Evolutionary conservation across 805 yeast genomes (phyloP), one percentile per base, ranked within the genome.

Genomic region (Kluyveromyces nonfermentans): DNA sequence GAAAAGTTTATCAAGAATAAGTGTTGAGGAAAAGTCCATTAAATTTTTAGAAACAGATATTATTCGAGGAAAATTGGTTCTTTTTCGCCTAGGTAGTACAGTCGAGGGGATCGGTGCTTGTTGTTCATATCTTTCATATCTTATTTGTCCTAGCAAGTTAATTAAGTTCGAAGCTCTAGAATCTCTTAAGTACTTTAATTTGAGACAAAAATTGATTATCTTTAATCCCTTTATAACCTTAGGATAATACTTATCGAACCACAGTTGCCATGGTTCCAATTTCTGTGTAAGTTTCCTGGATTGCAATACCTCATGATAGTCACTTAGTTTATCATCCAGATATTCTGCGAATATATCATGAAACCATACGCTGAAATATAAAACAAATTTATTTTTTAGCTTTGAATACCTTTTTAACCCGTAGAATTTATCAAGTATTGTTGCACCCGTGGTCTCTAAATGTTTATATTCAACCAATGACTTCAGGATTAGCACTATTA

Each of bases 391-490:
- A 16, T 38, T 38, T 8, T 19, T 19, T 10, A 30, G 28, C n/a
- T 33, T 28, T n/a, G 41, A 38, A 17, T 18, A 30, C n/a, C 95
- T 69, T 56, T 87, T 87, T 50, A 90, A 64, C 1, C 97, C 97
- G 57, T 90, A 90, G 58, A 90, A 90, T 57, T 85, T 84, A 60
- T 90, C 97, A 0, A 95, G 86, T 55, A 90, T 86, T 2, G 93
- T 77, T 0, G 94, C 77, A 54, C 85, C 89, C 86, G 93, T 85
- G 40, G 70, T 69, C 41, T 68, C 73, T 40, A 90, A 61, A 52
- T 81, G 85, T 48, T 74, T 72, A 69, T 78, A 78, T 60, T 93
- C 97, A 1, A 90, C 65, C 3, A 73, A 45, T 0, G 84, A 78
- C 54, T 89, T 67, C 2, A 82, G 47, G 2, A 75, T 46, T 3